These are phyloP conservation scores for Acacia acuminata DNA, from an alignment of 306 rosid species.

Conservation along the genomic window DNA sequence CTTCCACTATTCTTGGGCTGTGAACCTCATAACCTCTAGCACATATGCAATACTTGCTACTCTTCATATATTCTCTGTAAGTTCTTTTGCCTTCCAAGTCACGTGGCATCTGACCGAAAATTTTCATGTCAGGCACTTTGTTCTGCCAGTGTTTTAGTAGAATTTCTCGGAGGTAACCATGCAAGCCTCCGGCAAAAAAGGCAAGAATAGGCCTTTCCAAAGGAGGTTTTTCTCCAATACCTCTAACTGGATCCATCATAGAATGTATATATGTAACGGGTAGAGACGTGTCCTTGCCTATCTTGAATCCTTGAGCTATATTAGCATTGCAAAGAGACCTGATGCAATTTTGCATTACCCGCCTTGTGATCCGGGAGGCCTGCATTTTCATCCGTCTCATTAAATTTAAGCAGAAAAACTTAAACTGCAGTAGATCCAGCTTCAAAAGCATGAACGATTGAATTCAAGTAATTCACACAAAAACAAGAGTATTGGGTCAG, in stretches of 20 bases:
- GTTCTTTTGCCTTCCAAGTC: constrained; percentile 62
- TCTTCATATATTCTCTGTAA: constrained; percentile 76
- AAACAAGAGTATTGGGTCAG: neutral
- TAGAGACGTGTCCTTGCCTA: constrained; percentile 78
- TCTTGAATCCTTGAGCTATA: constrained; percentile 62
- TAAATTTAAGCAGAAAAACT: constrained; percentile 10
- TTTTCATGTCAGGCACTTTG: constrained; percentile 72
- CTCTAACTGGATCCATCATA: constrained; percentile 48
- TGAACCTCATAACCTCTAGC: constrained; percentile 89
- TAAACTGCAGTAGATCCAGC: constrained; percentile 1
- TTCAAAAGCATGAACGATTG: neutral
- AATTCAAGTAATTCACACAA: neutral
- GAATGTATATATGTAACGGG: constrained; percentile 78
- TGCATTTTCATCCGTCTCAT: constrained; percentile 41
- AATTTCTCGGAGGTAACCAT: constrained; percentile 74
- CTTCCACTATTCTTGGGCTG: constrained; percentile 74
- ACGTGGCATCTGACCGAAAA: constrained; percentile 77
- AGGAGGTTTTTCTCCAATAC: constrained; percentile 61
- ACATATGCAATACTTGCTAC: constrained; percentile 83
- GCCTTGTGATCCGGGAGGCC: constrained; percentile 69
- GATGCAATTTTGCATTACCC: constrained; percentile 60
- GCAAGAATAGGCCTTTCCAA: constrained; percentile 63
- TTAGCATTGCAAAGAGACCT: constrained; percentile 85
- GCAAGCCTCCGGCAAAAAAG: constrained; percentile 82
- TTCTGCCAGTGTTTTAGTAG: constrained; percentile 76